These are phyloP conservation scores for Rubia tinctorum DNA, from an alignment of 305 asterid genomes.

Conservation along the genomic window DNA sequence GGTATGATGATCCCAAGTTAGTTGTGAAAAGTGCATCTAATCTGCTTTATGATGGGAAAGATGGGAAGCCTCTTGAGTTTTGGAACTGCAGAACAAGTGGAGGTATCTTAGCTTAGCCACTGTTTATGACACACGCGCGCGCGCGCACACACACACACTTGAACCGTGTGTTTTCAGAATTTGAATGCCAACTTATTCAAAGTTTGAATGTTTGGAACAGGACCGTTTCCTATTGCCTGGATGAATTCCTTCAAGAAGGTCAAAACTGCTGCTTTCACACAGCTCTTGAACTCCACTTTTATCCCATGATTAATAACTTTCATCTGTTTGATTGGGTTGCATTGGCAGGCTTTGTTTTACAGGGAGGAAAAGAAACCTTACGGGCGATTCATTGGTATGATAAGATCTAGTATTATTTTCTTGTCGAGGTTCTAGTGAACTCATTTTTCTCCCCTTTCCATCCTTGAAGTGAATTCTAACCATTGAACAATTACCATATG, in stretches of 20 bases:
- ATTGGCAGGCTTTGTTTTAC: constrained; percentile 54
- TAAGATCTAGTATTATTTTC: constrained; percentile 5
- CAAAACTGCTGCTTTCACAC: constrained; percentile 19
- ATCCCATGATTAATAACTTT: not conserved
- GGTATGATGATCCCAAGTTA: constrained; percentile 64
- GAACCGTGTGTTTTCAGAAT: not conserved
- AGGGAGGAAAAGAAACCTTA: constrained; percentile 57
- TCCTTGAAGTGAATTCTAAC: not conserved
- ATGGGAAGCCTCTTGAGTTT: constrained; percentile 41
- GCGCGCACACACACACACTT: not conserved
- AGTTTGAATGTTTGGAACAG: constrained; percentile 35
- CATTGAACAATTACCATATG: not conserved
- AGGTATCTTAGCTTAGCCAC: constrained; percentile 36
- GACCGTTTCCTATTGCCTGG: constrained; percentile 62
- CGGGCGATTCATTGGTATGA: constrained; percentile 77
- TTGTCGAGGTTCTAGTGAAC: not conserved
- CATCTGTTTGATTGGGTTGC: constrained; percentile 6
- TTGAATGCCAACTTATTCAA: not conserved
- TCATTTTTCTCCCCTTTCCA: not conserved
- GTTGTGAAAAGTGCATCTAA: constrained; percentile 53
- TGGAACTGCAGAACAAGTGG: constrained; percentile 77
- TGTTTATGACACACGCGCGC: not conserved
- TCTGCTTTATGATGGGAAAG: constrained; percentile 42
- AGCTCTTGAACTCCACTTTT: not conserved
- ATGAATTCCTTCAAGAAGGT: constrained; percentile 67